phyloP scores from a whole-genome alignment of 176 grass and related monocot genomes.

The Hordeum vulgare region DNA sequence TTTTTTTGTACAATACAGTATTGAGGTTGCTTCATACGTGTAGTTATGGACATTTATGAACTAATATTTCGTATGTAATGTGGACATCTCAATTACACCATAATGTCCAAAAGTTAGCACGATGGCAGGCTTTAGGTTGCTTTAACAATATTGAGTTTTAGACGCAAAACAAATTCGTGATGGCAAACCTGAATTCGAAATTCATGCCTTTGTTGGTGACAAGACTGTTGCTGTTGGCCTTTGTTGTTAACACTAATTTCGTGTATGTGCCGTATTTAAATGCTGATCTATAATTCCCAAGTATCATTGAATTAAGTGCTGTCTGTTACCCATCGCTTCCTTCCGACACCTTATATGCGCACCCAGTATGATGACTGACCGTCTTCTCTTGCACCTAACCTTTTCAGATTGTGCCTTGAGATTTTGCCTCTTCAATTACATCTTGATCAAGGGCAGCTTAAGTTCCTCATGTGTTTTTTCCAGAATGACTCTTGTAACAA shows the following conservation, averaged over 20 bases:
- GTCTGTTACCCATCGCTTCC: neutral
- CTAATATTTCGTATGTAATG: too few species aligned
- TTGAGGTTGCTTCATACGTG: neutral
- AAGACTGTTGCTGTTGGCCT: too few species aligned
- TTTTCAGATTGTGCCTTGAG: constrained; percentile 71
- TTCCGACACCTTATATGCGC: neutral
- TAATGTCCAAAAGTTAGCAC: too few species aligned
- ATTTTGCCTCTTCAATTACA: constrained; percentile 85
- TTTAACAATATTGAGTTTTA: too few species aligned
- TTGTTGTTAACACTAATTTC: neutral
- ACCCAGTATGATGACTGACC: constrained; percentile 1
- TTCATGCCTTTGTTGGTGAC: too few species aligned
- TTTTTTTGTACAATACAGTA: neutral
- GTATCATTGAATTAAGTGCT: neutral
- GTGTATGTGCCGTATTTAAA: neutral
- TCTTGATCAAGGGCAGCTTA: constrained; percentile 93
- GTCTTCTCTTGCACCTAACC: constrained; percentile 11
- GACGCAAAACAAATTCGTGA: too few species aligned
- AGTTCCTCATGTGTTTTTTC: constrained; percentile 84
- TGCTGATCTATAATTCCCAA: neutral
- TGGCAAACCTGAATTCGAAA: too few species aligned
- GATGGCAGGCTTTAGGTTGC: too few species aligned
- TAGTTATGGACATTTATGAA: neutral
- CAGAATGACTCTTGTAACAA: constrained; percentile 42
- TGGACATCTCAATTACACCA: too few species aligned